Evolutionary conservation across 78 protist genomes (phyloP), one percentile per base, ranked within the genome.

Genomic region (Dictyostelium purpureum): DNA sequence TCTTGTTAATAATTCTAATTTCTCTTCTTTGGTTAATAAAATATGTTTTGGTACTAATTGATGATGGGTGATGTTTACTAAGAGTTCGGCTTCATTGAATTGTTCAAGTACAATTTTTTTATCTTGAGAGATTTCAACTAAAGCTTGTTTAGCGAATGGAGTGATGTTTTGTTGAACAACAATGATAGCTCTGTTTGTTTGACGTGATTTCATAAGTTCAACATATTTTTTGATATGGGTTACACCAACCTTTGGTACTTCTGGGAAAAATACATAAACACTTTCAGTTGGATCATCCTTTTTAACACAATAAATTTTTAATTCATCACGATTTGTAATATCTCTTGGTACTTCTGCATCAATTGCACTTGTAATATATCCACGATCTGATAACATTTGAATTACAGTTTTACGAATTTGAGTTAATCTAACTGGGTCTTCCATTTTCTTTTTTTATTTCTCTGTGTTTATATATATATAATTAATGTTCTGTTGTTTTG

Each of bases 51-150:
- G 98, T 19, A 97, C 99, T 26, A 98, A 97, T 33, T 87, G 97
- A 80, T 98, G 99, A 77, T 94, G 90, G 19, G 99, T 97, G 75
- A 98, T 97, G 91, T 98, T 98, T n/a, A 98, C 95, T 14, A 97
- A 47, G 45, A 98, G 82, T 37, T 98, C 98, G 0, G 93, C 77
- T 94, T 96, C 97, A 21, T 40, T 69, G 65, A 96, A 96, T 45
- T 47, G 69, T 78, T 96, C 97, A 1, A 95, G 33, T 6, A 40
- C 26, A 28, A 92, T 63, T 18, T 75, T 77, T 52, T 89, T 70
- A 14, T 31, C 52, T 38, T 94, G 88, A 18, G 87, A 79, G 49
- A 94, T 49, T 26, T 77, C 88, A 0, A 71, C 66, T 18, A 94
- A 47, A 16, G 89, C 88, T 69, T 90, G 94, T 52, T 79, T 79